Evolutionary conservation across 176 grass and related monocot genomes (phyloP).

Genomic region (Tillandsia fasciculata): DNA sequence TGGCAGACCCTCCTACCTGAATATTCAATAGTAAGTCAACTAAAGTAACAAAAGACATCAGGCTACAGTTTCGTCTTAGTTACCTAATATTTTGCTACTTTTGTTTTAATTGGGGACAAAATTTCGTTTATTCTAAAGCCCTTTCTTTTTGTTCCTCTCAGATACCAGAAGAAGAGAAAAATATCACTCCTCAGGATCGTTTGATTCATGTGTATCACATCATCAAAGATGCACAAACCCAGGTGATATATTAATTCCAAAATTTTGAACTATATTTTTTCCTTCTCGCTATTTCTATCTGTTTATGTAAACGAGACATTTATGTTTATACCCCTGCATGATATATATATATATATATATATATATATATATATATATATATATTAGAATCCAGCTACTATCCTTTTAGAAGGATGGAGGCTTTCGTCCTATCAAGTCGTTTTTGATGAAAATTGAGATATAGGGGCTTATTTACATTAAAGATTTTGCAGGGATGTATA

Average conservation of each 20-base stretch:
- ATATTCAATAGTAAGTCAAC: too few relatives aligned
- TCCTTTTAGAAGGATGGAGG: too few relatives aligned
- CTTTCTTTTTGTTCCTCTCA: slow-evolving; percentile 21
- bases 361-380: too few relatives aligned
- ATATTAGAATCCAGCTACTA: too few relatives aligned
- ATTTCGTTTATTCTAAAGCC: background rate
- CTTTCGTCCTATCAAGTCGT: too few relatives aligned
- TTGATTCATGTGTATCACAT: slow-evolving; percentile 98
- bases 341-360: too few relatives aligned
- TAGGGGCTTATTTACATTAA: too few relatives aligned
- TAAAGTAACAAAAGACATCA: too few relatives aligned
- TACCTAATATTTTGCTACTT: background rate
- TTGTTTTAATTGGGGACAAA: background rate
- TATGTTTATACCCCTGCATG: background rate
- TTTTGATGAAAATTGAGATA: too few relatives aligned
- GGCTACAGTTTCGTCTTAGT: too few relatives aligned
- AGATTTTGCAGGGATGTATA: too few relatives aligned
- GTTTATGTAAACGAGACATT: background rate
- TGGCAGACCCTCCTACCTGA: too few relatives aligned
- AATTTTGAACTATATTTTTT: background rate
- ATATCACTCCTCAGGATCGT: slow-evolving; percentile 70
- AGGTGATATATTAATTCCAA: slow-evolving; percentile 41
- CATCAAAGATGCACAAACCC: slow-evolving; percentile 87
- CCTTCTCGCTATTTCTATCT: background rate
- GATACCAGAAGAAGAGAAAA: slow-evolving; percentile 97